Evolutionary conservation across 202 grass and related monocot genomes (phyloP).

Genomic region (Panicum virgatum): DNA sequence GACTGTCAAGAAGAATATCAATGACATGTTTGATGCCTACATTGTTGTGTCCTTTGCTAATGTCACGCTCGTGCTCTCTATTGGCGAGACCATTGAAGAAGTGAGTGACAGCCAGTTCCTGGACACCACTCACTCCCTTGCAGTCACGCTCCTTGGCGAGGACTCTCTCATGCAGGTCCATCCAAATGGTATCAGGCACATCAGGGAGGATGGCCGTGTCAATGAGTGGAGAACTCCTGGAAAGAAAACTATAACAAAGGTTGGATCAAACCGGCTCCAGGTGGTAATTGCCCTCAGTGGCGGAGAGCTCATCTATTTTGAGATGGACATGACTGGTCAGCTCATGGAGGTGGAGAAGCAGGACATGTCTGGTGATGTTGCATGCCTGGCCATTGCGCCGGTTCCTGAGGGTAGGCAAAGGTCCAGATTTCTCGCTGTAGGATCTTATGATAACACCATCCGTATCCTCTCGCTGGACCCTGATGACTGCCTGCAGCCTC

Average conservation of each 20-base stretch:
- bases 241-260: constrained; percentile 97
- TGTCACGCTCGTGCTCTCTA: constrained; percentile 94
- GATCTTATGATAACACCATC: constrained; percentile 95
- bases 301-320: constrained; percentile 96
- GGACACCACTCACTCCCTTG: constrained; percentile 85
- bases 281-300: constrained; percentile 98
- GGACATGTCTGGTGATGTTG: constrained; percentile 97
- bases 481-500: constrained; percentile 83
- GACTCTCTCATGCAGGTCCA: constrained; percentile 99
- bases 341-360: constrained; percentile 97
- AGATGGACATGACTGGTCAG: constrained; percentile 94
- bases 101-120: constrained; percentile 94
- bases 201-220: constrained; percentile 96
- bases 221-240: constrained; percentile 96
- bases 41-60: constrained; percentile 95
- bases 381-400: constrained; percentile 81
- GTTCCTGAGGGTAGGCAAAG: constrained; percentile 88
- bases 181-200: constrained; percentile 89
- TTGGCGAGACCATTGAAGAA: constrained; percentile 97
- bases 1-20: constrained; percentile 98
- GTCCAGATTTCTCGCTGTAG: constrained; percentile 91
- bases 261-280: constrained; percentile 84
- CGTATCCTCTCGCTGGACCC: constrained; percentile 90
- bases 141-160: constrained; percentile 89
- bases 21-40: constrained; percentile 95